These are phyloP conservation scores for Hanseniaspora occidentalis DNA, from an alignment of 805 yeast species.

Conservation along the genomic window DNA sequence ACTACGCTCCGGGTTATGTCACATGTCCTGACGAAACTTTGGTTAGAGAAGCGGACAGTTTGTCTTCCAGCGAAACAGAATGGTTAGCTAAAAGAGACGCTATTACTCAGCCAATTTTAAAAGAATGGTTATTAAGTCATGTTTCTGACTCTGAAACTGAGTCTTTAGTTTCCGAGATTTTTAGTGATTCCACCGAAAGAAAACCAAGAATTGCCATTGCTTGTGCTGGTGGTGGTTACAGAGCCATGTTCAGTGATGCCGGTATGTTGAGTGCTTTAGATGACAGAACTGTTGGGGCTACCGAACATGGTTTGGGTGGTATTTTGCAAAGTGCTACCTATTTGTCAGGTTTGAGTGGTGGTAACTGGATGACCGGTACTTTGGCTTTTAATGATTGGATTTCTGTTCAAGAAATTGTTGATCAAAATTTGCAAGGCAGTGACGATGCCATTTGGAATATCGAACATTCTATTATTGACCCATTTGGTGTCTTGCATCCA, in stretches of 20 bases:
- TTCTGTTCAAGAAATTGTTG: constrained; percentile 45
- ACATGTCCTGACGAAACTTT: constrained; percentile 33
- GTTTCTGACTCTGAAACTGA: constrained; percentile 11
- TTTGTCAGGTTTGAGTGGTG: constrained; percentile 72
- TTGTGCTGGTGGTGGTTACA: constrained; percentile 79
- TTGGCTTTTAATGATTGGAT: constrained; percentile 64
- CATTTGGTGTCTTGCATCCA: constrained; percentile 47
- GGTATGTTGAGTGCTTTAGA: constrained; percentile 75
- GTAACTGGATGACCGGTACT: constrained; percentile 71
- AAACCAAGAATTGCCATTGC: constrained; percentile 40
- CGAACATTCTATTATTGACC: constrained; percentile 44
- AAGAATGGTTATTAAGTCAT: constrained; percentile 2
- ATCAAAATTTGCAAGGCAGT: constrained; percentile 16
- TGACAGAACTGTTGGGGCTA: constrained; percentile 48
- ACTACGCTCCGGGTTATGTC: constrained; percentile 45
- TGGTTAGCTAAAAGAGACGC: constrained; percentile 32
- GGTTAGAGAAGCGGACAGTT: constrained; percentile 32
- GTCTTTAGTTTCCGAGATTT: constrained; percentile 12
- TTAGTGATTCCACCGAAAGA: constrained; percentile 10
- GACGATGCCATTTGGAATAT: constrained; percentile 55
- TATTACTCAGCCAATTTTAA: constrained; percentile 7
- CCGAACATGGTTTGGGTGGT: constrained; percentile 56
- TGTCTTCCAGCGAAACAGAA: constrained; percentile 32
- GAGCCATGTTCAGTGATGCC: constrained; percentile 81
- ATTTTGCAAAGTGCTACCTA: constrained; percentile 60